Percentiles rank a stretch among this genome's conserved stretches.
phyloP scores from a whole-genome alignment of 176 grass and related monocot genomes.

The Panicum miliaceum region DNA sequence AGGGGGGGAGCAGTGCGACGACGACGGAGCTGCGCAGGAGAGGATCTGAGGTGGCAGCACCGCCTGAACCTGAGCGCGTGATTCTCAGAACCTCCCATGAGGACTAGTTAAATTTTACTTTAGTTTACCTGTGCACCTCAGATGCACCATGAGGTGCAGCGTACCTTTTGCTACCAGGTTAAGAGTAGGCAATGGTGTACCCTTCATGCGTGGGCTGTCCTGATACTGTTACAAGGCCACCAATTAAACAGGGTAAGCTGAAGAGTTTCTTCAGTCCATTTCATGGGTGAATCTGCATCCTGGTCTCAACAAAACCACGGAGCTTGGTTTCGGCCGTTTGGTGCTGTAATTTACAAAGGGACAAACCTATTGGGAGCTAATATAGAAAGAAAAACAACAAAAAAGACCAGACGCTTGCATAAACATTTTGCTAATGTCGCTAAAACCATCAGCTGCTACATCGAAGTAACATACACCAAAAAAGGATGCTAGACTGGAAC shows the following conservation, averaged over 20 bases:
- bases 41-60: too few species aligned
- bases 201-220: too few species aligned
- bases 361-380: slow-evolving; percentile 41
- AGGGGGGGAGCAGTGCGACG: too few species aligned
- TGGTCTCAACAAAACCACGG: slow-evolving; percentile 7
- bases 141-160: too few species aligned
- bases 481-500: slow-evolving; percentile 69
- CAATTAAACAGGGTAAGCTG: not conserved
- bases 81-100: too few species aligned
- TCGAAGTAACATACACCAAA: not conserved
- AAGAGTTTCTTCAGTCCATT: slow-evolving; percentile 35
- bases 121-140: too few species aligned
- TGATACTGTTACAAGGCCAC: not conserved
- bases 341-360: slow-evolving; percentile 49
- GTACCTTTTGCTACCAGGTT: too few species aligned
- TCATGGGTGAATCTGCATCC: slow-evolving; percentile 20
- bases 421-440: slow-evolving; percentile 32
- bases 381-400: not conserved
- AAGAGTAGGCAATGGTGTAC: too few species aligned
- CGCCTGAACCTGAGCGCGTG: too few species aligned
- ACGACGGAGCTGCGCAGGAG: too few species aligned
- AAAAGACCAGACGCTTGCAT: not conserved
- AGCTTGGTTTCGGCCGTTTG: not conserved
- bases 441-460: slow-evolving; percentile 29
- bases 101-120: too few species aligned